Base-by-base conservation (phyloP, 108 stramenopile genomes). In the Fragilaria radians region DNA sequence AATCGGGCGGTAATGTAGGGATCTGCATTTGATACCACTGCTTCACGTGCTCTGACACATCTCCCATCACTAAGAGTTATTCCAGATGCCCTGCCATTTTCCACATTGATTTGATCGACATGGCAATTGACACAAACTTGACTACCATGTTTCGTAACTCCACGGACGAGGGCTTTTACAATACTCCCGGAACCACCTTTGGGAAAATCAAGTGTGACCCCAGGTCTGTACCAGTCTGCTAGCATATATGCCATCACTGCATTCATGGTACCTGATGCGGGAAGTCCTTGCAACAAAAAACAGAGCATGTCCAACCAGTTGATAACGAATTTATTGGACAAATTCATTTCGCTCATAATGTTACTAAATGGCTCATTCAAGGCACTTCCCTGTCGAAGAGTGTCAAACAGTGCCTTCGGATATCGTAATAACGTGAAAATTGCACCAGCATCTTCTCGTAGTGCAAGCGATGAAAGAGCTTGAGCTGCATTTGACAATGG, bases 191-290 rank as follows among this genome's bases (percentile, higher is more conserved):
- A 75, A 19, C 95, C 95, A 49, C 95, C 95, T 63, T 69, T 80
- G 17, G 95, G 95, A 67, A 93, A 96, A 63, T 96, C 95, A 65
- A 96, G 65, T 2, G 86, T 86, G 0, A 89, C 94, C 48, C 89
- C 89, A 30, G 86, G 85, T 25, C 78, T 71, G 71, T 92, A 93
- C 71, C 91, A 89, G 57, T 96, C 95, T 31, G 85, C 88, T 11
- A 97, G 61, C 96, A 97, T 97, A 76, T 93, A 95, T 14, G 88
- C 86, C 81, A 90, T 96, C 5, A 94, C 92, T 0, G 94, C 92
- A 63, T 88, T 90, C 63, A 93, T 82, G 19, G 95, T 94, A 4
- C 82, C 82, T 19, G 77, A 71, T 9, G 95, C 90, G 0, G 93
- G 89, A 18, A 94, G 65, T 47, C 95, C 95, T 50, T 93, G 93